Evolutionary conservation across 2,329 filamentous ascomycete genomes (phyloP).

Genomic region (Colletotrichum salicis): DNA sequence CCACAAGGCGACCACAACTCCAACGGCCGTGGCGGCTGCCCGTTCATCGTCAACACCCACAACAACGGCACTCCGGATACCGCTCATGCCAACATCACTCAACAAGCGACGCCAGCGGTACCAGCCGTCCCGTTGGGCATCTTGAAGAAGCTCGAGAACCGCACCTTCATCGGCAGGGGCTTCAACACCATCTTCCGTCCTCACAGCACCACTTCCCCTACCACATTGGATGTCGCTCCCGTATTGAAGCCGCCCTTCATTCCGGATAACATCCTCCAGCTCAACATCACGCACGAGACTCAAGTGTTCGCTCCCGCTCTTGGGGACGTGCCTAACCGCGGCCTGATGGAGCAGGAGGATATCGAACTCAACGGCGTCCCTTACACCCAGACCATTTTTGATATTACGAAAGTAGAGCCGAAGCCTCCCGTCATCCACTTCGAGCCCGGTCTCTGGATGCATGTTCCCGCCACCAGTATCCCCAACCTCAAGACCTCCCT

Average conservation of each 20-base stretch:
- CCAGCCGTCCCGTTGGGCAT: constrained; percentile 36
- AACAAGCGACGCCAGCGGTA: neutral
- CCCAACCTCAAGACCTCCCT: constrained; percentile 40
- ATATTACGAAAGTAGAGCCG: constrained; percentile 43
- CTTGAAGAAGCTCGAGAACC: constrained; percentile 40
- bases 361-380: constrained; percentile 49
- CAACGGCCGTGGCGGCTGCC: neutral
- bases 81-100: neutral
- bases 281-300: constrained; percentile 51
- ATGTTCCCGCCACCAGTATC: constrained; percentile 44
- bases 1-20: neutral
- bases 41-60: neutral
- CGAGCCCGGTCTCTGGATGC: constrained; percentile 53
- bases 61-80: neutral
- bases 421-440: constrained; percentile 49
- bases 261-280: constrained; percentile 47
- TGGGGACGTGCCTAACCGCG: constrained; percentile 51
- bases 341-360: constrained; percentile 44
- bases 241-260: neutral
- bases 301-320: constrained; percentile 45
- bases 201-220: constrained; percentile 39
- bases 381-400: constrained; percentile 48
- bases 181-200: constrained; percentile 54
- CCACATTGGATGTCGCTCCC: constrained; percentile 31
- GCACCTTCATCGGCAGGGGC: constrained; percentile 44